Base-by-base conservation (phyloP, 495 filamentous ascomycete genomes). In the Astrothelium subdiscretum region DNA sequence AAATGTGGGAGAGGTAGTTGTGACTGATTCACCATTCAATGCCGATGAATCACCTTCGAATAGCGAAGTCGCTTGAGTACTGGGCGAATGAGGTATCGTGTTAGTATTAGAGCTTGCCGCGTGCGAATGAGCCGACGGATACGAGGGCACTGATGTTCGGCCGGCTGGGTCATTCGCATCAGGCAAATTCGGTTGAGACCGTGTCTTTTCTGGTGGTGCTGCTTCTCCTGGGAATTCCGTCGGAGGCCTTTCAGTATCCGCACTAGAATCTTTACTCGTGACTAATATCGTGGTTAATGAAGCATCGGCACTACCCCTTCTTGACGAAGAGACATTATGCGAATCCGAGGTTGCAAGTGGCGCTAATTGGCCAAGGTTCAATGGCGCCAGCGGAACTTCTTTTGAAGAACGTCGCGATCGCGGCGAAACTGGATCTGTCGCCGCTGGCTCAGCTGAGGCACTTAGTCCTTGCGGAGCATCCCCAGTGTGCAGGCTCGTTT, bases 241-340 rank as follows among this genome's bases (percentile, higher is more conserved):
- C 48, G 59, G 31, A 62, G 58, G 52, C 52, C 61, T 31, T 26
- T 61, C 31, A 11, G 27, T 61, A 43, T 61, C 32, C 11, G 27
- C 59, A 26, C 32, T 54, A 6, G 48, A 54, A 10, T 54, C 48
- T 29, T 54, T 54, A 24, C 63, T 68, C 13, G 68, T 66, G 10
- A 70, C 64, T 10, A 70, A 58, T 40, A 70, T 70, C 5, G 68
- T 66, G 2, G 68, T 70, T 12, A 70, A 58, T 27, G 63, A 66
- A 32, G 67, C 68, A 32, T 70, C 68, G 32, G 67, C 67, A 58
- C 68, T 70, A 13, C 68, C 68, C 35, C 68, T 52, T 32, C 68
- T 48, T 2, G 68, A 70, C 18, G 48, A 26, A 54, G 48, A 54
- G 48, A 54, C 48, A 24, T 54, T 54, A 24, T 54, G 48, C 6